A percentile compares a stretch with the other conserved stretches of the same genome.
phyloP scores from a whole-genome alignment of 345 rosid species.

The Cardamine chenopodiifolia region DNA sequence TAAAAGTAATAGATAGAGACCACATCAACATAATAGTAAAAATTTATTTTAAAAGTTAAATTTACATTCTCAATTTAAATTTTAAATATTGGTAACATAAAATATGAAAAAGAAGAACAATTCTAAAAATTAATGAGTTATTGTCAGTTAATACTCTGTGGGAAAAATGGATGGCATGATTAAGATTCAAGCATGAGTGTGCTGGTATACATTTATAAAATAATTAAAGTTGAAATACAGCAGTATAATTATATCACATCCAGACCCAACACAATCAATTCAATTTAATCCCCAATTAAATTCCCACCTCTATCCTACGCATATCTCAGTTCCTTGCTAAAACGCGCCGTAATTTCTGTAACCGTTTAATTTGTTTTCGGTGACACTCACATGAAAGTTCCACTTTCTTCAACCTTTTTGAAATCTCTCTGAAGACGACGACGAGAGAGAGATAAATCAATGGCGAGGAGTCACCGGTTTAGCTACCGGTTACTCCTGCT shows the following conservation, averaged over 20 bases:
- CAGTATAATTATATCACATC: background rate
- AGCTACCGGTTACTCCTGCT: constrained; percentile 40
- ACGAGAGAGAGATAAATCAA: background rate
- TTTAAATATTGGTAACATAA: background rate
- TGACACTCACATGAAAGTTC: constrained; percentile 29
- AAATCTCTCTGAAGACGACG: constrained; percentile 2
- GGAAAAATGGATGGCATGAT: constrained; percentile 35
- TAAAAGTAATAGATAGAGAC: background rate
- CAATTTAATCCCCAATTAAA: background rate
- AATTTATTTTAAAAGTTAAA: background rate
- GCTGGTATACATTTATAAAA: background rate
- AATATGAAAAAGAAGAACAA: constrained; percentile 7
- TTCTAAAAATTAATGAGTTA: background rate
- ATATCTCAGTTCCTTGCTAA: background rate
- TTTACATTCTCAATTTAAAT: background rate
- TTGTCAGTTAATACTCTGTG: background rate
- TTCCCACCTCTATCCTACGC: constrained; percentile 16
- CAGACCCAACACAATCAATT: constrained; percentile 5
- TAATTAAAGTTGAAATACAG: constrained; percentile 28
- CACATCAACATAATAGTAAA: background rate
- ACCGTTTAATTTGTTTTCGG: constrained; percentile 20
- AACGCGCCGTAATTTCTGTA: constrained; percentile 29
- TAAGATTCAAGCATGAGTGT: constrained; percentile 24
- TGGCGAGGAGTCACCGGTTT: constrained; percentile 46
- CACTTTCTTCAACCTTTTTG: constrained; percentile 31